phyloP scores from a whole-genome alignment of 2,329 filamentous ascomycete genomes.

The Hirsutella thompsonii region DNA sequence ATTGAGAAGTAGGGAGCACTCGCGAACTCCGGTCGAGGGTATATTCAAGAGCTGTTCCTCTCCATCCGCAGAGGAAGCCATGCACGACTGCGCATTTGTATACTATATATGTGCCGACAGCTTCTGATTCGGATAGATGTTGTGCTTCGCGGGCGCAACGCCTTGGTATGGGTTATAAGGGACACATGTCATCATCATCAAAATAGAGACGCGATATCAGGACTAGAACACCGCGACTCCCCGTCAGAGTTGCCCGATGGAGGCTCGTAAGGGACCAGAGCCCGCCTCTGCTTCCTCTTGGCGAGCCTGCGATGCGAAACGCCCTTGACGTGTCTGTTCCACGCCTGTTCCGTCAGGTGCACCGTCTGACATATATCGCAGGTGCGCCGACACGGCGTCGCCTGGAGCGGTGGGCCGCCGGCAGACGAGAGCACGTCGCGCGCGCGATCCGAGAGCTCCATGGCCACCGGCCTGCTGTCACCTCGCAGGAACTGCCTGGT shows the following conservation, averaged over 20 bases:
- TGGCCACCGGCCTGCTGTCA: conserved; percentile 37
- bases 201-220: conserved; percentile 16
- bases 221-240: conserved; percentile 8
- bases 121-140: no score
- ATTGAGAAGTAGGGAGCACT: conserved; percentile 29
- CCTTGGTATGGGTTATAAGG: no score
- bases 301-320: conserved; percentile 19
- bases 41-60: no score
- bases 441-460: conserved; percentile 33
- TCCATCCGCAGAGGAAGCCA: no score
- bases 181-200: not conserved
- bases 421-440: conserved; percentile 40
- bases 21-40: no score
- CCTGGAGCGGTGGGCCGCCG: conserved; percentile 30
- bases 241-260: conserved; percentile 4
- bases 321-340: conserved; percentile 25
- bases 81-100: no score
- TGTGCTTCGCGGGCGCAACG: no score
- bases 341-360: conserved; percentile 39
- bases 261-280: conserved; percentile 19
- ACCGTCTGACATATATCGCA: conserved; percentile 65
- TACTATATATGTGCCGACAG: no score
- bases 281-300: conserved; percentile 22
- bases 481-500: conserved; percentile 50
- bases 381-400: conserved; percentile 41